phyloP scores from a whole-genome alignment of 352 stramenopile species.

The Phytopythium boreale region DNA sequence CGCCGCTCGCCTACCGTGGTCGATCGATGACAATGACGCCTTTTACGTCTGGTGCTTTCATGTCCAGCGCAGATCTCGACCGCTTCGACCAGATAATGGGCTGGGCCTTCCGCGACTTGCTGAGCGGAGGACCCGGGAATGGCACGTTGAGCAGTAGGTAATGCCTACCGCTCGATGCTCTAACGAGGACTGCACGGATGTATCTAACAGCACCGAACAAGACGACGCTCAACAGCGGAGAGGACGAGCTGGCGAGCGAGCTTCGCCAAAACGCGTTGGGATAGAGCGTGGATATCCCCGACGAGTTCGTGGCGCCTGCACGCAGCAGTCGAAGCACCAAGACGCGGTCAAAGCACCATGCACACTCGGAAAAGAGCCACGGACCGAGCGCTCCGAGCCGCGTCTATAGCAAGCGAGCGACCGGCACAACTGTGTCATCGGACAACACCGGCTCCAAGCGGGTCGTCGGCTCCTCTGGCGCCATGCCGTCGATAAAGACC shows the following conservation, averaged over 20 bases:
- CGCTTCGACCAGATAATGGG: constrained; percentile 60
- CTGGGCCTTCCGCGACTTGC: constrained; percentile 47
- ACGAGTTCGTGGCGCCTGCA: constrained; percentile 39
- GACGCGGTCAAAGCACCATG: constrained; percentile 10
- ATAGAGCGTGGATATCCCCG: constrained; percentile 25
- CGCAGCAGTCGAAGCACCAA: neutral
- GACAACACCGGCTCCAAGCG: neutral
- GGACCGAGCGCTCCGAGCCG: constrained; percentile 9
- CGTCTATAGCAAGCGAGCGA: constrained; percentile 32
- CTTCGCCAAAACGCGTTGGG: constrained; percentile 35
- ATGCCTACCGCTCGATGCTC: neutral
- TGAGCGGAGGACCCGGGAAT: neutral
- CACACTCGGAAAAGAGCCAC: constrained; percentile 13
- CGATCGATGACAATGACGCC: too few species aligned
- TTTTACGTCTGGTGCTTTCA: neutral
- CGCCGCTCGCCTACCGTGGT: neutral
- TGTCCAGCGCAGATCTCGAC: constrained; percentile 35
- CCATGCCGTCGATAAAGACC: neutral
- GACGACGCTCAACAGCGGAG: too few species aligned
- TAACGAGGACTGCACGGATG: neutral
- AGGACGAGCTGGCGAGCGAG: constrained; percentile 15
- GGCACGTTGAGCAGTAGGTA: constrained; percentile 7
- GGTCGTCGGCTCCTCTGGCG: neutral
- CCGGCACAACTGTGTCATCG: constrained; percentile 11
- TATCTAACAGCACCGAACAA: neutral